Conservation (phyloP, 805 yeast species). For the Saccharomycopsis sp. region DNA sequence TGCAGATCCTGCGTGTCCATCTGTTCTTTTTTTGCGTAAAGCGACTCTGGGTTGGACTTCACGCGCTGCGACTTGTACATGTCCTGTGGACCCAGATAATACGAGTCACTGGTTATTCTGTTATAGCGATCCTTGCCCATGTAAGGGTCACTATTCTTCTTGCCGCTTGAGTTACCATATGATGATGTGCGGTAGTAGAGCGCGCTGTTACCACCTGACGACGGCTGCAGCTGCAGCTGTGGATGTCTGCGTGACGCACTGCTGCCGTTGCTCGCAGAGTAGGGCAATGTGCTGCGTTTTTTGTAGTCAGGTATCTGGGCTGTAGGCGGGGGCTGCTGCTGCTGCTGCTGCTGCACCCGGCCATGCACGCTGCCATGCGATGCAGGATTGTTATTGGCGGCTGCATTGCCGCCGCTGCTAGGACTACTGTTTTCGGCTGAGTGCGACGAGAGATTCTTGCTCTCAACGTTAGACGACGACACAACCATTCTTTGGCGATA, state of each 20-base stretch:
- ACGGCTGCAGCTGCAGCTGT: background rate
- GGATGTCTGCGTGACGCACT: background rate
- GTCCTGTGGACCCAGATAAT: background rate
- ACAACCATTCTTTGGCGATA: background rate
- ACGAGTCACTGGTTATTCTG: conserved; percentile 2
- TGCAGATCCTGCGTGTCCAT: background rate
- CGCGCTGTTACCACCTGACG: background rate
- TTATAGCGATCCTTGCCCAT: conserved; percentile 2
- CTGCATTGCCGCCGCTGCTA: background rate
- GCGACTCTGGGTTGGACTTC: conserved; percentile 6
- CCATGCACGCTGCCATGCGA: no score
- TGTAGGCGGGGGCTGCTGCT: background rate
- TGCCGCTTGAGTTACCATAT: conserved; percentile 1
- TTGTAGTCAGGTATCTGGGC: conserved; percentile 2
- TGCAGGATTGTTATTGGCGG: conserved; percentile 2
- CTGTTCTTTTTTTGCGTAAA: background rate
- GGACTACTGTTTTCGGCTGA: background rate
- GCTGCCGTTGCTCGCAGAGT: background rate
- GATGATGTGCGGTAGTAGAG: conserved; percentile 1
- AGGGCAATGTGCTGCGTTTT: conserved; percentile 4
- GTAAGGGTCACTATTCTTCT: background rate
- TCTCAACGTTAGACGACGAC: conserved; percentile 2
- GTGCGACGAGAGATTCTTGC: conserved; percentile 1
- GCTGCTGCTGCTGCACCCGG: no score
- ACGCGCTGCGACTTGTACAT: background rate